phyloP scores from a whole-genome alignment of 768 basidiomycete genomes.

The Multifurca ochricompacta region DNA sequence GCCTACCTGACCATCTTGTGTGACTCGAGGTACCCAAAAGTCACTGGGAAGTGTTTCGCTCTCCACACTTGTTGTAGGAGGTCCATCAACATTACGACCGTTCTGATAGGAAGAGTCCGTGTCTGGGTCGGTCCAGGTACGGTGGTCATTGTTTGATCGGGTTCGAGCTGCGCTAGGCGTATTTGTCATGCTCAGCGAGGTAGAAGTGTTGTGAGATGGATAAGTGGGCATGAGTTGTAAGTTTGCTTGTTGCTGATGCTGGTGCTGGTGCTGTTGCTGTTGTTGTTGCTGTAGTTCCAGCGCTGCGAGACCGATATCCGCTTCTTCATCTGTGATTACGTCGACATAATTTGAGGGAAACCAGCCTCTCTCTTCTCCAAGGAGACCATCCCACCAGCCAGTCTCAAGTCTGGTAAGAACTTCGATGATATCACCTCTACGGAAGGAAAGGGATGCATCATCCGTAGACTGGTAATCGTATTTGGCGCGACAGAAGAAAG shows the following conservation, averaged over 20 bases:
- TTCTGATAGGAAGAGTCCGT: slow-evolving; percentile 26
- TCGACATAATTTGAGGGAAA: slow-evolving; percentile 95
- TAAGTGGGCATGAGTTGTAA: slow-evolving; percentile 3
- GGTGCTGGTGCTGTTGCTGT: slow-evolving; percentile 13
- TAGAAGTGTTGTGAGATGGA: slow-evolving; percentile 24
- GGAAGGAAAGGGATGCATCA: slow-evolving; percentile 82
- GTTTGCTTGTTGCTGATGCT: neutral
- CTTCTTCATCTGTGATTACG: slow-evolving; percentile 72
- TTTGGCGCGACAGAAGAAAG: slow-evolving; percentile 84
- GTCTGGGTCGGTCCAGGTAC: slow-evolving; percentile 50
- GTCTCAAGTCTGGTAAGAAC: slow-evolving; percentile 85
- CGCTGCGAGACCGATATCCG: slow-evolving; percentile 53
- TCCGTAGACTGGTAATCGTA: slow-evolving; percentile 91
- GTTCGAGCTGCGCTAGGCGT: slow-evolving; percentile 6
- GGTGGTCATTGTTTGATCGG: slow-evolving; percentile 37
- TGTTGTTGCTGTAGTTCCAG: slow-evolving; percentile 31
- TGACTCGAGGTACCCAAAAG: slow-evolving; percentile 88
- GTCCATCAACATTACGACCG: slow-evolving; percentile 31
- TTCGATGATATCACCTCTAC: slow-evolving; percentile 83
- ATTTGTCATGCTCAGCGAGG: slow-evolving; percentile 35
- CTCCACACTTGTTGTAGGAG: slow-evolving; percentile 25
- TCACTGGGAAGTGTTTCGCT: slow-evolving; percentile 45
- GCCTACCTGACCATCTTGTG: slow-evolving; percentile 73
- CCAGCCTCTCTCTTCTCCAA: slow-evolving; percentile 88
- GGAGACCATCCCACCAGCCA: slow-evolving; percentile 97